These are phyloP conservation scores for Globisporangium iwayamae DNA, from an alignment of 352 stramenopile genomes.

Conservation along the genomic window DNA sequence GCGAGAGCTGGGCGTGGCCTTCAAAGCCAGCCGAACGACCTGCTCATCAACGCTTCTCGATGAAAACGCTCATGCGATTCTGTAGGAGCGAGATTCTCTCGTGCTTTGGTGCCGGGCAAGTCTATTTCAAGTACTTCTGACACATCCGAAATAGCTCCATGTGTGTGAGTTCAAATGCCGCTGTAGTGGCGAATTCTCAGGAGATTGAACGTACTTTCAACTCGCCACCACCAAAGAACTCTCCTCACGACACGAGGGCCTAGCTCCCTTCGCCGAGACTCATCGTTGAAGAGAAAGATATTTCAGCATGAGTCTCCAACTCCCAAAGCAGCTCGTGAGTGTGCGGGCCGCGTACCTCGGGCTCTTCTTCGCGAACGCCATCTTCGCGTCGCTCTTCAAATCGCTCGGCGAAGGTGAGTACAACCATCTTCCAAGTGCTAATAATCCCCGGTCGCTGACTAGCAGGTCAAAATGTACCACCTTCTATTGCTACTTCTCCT, in stretches of 20 bases:
- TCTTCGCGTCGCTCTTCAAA: slow-evolving; percentile 64
- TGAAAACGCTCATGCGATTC: too few relatives aligned
- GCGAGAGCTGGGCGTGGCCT: too few relatives aligned
- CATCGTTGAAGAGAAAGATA: not conserved
- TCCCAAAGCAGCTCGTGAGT: not conserved
- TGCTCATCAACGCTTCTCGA: too few relatives aligned
- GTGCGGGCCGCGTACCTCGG: slow-evolving; percentile 47
- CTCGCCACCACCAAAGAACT: not conserved
- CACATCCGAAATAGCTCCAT: too few relatives aligned
- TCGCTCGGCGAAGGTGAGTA: slow-evolving; percentile 35
- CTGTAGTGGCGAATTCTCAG: too few relatives aligned
- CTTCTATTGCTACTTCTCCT: not conserved
- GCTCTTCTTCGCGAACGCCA: slow-evolving; percentile 74
- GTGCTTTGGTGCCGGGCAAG: too few relatives aligned
- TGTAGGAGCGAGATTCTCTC: too few relatives aligned
- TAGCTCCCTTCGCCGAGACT: not conserved
- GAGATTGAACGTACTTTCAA: too few relatives aligned
- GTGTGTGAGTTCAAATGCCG: too few relatives aligned
- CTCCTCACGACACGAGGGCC: not conserved
- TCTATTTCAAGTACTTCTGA: too few relatives aligned
- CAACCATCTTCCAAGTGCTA: not conserved
- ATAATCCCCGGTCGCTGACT: not conserved
- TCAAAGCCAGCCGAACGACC: too few relatives aligned
- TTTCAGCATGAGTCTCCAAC: not conserved
- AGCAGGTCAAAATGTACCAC: not conserved